A percentile compares a stretch with the other conserved stretches of the same genome.
Conservation (phyloP, 176 grass and related monocot genomes). For the Guadua angustifolia region DNA sequence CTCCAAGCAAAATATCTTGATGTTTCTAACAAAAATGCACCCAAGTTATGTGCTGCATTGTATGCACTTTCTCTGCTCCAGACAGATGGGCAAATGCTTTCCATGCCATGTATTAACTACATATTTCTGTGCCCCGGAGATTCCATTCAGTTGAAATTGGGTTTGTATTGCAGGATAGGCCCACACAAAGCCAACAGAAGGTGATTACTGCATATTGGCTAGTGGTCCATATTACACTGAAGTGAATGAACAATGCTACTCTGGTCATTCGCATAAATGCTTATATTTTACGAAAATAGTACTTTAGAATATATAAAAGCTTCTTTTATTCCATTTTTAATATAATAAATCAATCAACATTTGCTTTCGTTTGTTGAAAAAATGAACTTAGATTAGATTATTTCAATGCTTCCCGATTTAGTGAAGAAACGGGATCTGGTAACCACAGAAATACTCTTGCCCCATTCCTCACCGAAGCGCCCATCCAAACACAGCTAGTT, state of each 20-base stretch:
- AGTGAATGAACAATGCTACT: neutral
- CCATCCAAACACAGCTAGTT: conserved; percentile 6
- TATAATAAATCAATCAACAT: neutral
- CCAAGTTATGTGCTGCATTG: neutral
- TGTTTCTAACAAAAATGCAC: conserved; percentile 8
- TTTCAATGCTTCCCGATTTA: neutral
- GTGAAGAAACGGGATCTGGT: conserved; percentile 1
- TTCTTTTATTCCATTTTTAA: conserved; percentile 27
- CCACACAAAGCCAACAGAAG: conserved; percentile 42
- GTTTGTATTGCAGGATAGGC: neutral
- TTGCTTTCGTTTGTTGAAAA: neutral
- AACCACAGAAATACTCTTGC: conserved; percentile 17
- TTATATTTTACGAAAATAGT: conserved; percentile 20
- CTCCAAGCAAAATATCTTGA: neutral
- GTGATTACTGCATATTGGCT: neutral
- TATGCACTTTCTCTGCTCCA: conserved; percentile 29
- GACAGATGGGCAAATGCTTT: conserved; percentile 25
- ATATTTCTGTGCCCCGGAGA: conserved; percentile 16
- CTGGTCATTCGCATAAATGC: neutral
- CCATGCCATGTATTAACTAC: neutral
- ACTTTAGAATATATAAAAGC: neutral
- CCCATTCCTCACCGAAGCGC: conserved; percentile 6
- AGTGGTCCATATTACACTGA: conserved; percentile 27
- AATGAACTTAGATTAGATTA: conserved; percentile 5
- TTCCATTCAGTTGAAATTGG: neutral